These are phyloP conservation scores for Penicillium psychrosexuale DNA, from an alignment of 2,329 filamentous ascomycete species.

Conservation along the genomic window DNA sequence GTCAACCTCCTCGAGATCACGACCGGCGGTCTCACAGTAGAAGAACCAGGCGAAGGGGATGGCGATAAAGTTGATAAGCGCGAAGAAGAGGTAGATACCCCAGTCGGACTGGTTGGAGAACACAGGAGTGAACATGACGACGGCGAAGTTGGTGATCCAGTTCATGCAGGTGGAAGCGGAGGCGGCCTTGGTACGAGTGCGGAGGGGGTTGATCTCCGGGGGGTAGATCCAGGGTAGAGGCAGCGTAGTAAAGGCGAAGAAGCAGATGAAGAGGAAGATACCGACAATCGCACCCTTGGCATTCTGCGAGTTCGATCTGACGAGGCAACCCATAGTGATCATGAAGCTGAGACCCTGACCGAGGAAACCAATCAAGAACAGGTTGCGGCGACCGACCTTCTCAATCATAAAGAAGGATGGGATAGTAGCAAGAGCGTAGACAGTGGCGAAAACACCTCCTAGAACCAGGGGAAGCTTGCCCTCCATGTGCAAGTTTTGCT, in stretches of 20 bases:
- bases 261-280: constrained; percentile 64
- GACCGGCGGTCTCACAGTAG: constrained; percentile 47
- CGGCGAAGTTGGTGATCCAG: constrained; percentile 54
- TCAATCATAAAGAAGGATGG: constrained; percentile 32
- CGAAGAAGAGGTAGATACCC: constrained; percentile 44
- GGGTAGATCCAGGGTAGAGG: constrained; percentile 57
- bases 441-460: constrained; percentile 27
- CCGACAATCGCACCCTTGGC: constrained; percentile 50
- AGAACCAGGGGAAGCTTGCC: constrained; percentile 22
- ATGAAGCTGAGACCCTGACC: constrained; percentile 35
- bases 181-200: constrained; percentile 52
- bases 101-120: constrained; percentile 34
- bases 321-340: constrained; percentile 34
- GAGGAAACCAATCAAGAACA: constrained; percentile 33
- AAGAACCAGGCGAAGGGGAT: constrained; percentile 53
- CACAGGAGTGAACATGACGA: constrained; percentile 48
- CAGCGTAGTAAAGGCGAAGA: constrained; percentile 62
- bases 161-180: constrained; percentile 51
- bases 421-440: constrained; percentile 27
- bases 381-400: constrained; percentile 42
- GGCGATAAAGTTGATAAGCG: constrained; percentile 40
- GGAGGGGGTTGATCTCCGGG: constrained; percentile 52
- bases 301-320: constrained; percentile 18
- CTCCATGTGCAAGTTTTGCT: constrained; percentile 34
- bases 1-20: constrained; percentile 41